Percentiles rank a stretch among this genome's conserved stretches.
Conservation (phyloP, 805 yeast species). For the Teunomyces panamensis region DNA sequence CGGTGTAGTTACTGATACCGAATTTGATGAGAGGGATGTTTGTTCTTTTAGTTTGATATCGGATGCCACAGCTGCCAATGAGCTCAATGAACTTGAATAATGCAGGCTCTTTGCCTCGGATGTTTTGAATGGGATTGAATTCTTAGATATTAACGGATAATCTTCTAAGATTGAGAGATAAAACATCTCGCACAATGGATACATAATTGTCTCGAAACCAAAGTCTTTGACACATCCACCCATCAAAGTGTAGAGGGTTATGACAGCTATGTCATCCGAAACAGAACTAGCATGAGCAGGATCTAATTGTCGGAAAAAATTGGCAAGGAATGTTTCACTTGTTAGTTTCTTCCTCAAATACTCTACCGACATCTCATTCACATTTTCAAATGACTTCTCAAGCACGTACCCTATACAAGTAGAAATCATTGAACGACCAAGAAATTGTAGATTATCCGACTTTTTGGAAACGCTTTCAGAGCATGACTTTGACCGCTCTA, state of each 20-base stretch:
- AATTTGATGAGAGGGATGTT: neutral
- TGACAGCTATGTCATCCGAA: slow-evolving; percentile 50
- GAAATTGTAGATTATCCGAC: slow-evolving; percentile 47
- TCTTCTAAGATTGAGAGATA: slow-evolving; percentile 58
- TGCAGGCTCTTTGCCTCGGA: neutral
- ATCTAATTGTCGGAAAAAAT: slow-evolving; percentile 48
- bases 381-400: slow-evolving; percentile 57
- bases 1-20: neutral
- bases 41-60: slow-evolving; percentile 17
- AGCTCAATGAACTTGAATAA: slow-evolving; percentile 21
- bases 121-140: slow-evolving; percentile 1
- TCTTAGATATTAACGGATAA: slow-evolving; percentile 60
- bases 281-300: slow-evolving; percentile 28
- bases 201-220: slow-evolving; percentile 70
- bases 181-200: slow-evolving; percentile 65
- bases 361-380: slow-evolving; percentile 53
- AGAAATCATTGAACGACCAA: slow-evolving; percentile 57
- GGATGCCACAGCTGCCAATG: slow-evolving; percentile 36
- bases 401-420: slow-evolving; percentile 59
- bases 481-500: slow-evolving; percentile 65
- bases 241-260: slow-evolving; percentile 54
- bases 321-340: slow-evolving; percentile 39
- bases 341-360: slow-evolving; percentile 47
- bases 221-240: slow-evolving; percentile 77
- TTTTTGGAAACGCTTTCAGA: slow-evolving; percentile 39